phyloP scores from a whole-genome alignment of 2,329 filamentous ascomycete genomes.

The Trichoderma guizhouense region DNA sequence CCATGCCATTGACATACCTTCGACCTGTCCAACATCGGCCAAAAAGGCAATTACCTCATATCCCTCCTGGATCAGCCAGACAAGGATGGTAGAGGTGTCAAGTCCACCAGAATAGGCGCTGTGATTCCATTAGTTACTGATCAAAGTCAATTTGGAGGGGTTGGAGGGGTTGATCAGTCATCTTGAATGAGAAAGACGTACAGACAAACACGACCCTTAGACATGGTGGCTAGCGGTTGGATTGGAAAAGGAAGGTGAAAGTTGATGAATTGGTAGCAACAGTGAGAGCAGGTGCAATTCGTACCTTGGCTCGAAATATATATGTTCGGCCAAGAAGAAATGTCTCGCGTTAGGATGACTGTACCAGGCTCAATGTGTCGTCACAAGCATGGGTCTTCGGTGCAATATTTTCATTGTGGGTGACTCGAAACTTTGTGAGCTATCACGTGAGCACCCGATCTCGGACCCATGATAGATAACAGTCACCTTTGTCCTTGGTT shows the following conservation, averaged over 20 bases:
- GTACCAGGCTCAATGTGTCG: neutral
- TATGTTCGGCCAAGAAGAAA: neutral
- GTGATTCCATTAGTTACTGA: neutral
- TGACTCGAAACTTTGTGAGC: neutral
- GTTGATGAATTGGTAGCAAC: neutral
- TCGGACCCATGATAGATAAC: neutral
- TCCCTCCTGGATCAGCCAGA: constrained; percentile 34
- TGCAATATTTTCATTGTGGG: neutral
- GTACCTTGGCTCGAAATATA: neutral
- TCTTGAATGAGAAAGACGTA: neutral
- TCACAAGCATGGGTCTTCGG: neutral
- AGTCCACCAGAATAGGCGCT: constrained; percentile 26
- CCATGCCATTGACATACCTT: constrained; percentile 29
- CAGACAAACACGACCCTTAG: constrained; percentile 16
- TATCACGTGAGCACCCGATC: neutral
- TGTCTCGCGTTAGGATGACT: neutral
- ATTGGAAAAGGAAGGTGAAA: neutral
- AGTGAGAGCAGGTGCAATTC: neutral
- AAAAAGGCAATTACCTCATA: constrained; percentile 37
- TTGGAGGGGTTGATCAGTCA: no score
- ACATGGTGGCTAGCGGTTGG: neutral
- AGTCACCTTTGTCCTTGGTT: neutral
- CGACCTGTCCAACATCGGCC: constrained; percentile 61
- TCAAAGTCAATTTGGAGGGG: neutral
- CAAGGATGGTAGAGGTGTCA: constrained; percentile 42